phyloP scores from a whole-genome alignment of 177 flowering plant genomes.

The Vitis hybrid region DNA sequence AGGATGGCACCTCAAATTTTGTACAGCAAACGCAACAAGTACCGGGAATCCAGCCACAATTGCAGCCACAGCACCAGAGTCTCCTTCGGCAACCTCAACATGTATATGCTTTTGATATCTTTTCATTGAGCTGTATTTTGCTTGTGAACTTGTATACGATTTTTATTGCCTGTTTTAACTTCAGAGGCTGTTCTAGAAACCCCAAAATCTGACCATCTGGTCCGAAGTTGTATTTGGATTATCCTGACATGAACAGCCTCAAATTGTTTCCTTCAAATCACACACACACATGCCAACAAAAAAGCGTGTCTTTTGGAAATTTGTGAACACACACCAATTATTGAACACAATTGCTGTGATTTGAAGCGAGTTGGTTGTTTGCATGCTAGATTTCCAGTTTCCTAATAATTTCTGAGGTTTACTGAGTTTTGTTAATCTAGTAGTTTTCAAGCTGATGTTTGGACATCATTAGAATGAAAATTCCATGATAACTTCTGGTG shows the following conservation, averaged over 20 bases:
- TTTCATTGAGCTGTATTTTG: conserved; percentile 1
- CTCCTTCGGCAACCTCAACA: conserved; percentile 62
- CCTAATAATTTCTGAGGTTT: no score
- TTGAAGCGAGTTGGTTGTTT: background rate
- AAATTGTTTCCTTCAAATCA: no score
- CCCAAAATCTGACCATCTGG: no score
- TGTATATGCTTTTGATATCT: conserved; percentile 33
- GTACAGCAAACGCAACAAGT: conserved; percentile 56
- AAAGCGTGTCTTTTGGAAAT: no score
- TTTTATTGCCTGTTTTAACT: background rate
- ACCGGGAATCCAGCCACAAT: conserved; percentile 51
- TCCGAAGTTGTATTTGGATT: no score
- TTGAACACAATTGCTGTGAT: background rate
- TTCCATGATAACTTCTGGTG: background rate
- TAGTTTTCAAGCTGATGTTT: background rate
- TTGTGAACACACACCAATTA: no score
- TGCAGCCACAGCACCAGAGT: conserved; percentile 60
- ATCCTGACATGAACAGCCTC: no score
- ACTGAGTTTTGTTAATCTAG: no score
- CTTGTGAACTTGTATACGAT: background rate
- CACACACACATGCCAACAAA: no score
- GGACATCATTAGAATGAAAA: background rate
- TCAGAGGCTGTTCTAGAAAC: background rate
- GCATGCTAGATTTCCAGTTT: background rate
- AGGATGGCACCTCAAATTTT: conserved; percentile 53